phyloP scores from a whole-genome alignment of 2,329 filamentous ascomycete species.

The Alternaria postmessia region DNA sequence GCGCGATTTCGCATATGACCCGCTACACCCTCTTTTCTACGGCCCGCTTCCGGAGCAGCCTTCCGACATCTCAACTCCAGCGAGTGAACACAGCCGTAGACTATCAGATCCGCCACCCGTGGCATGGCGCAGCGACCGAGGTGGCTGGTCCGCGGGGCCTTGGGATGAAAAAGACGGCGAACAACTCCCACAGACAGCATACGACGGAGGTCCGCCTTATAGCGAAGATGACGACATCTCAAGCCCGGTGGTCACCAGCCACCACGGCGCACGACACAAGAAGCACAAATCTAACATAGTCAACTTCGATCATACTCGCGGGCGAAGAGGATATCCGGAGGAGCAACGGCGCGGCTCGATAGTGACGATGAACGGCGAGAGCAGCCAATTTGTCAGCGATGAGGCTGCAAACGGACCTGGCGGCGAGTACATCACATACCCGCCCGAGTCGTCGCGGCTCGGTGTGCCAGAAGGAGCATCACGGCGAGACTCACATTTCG shows the following conservation, averaged over 20 bases:
- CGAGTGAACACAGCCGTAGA: slow-evolving; percentile 75
- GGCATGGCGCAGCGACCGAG: slow-evolving; percentile 73
- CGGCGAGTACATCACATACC: slow-evolving; percentile 83
- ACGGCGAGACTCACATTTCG: slow-evolving; percentile 64
- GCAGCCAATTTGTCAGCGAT: slow-evolving; percentile 75
- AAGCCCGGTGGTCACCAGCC: slow-evolving; percentile 82
- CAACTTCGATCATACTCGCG: slow-evolving; percentile 51
- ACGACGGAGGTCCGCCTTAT: slow-evolving; percentile 83
- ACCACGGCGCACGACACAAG: slow-evolving; percentile 71
- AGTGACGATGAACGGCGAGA: slow-evolving; percentile 67
- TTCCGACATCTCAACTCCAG: slow-evolving; percentile 86
- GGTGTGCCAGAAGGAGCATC: slow-evolving; percentile 42
- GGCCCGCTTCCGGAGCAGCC: slow-evolving; percentile 82
- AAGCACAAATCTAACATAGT: slow-evolving; percentile 70
- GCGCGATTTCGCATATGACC: slow-evolving; percentile 92
- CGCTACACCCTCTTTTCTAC: slow-evolving; percentile 87
- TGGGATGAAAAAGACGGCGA: slow-evolving; percentile 64
- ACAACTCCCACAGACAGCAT: slow-evolving; percentile 82
- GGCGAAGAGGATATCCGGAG: slow-evolving; percentile 43
- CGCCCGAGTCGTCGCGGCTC: slow-evolving; percentile 58
- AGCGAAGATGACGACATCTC: slow-evolving; percentile 96
- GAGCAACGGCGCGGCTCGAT: slow-evolving; percentile 56
- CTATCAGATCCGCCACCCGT: slow-evolving; percentile 82
- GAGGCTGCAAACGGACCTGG: slow-evolving; percentile 76
- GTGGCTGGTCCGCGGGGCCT: slow-evolving; percentile 63